These are phyloP conservation scores for Yamadazyma akitaensis DNA, from an alignment of 805 yeast species.

Conservation along the genomic window DNA sequence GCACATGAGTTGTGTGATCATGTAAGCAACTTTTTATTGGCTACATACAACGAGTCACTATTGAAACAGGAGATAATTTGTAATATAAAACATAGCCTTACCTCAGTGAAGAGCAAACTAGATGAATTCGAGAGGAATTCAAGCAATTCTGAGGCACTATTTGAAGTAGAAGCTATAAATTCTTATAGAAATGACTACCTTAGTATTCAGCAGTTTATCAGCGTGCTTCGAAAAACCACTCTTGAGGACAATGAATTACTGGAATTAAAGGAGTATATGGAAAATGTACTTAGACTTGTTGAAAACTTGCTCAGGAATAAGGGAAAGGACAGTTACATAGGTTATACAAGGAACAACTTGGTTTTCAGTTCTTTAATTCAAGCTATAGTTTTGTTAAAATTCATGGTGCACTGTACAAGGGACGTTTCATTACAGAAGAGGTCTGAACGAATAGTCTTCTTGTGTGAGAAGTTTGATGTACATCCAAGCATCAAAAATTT, in stretches of 20 bases:
- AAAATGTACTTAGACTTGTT: not conserved
- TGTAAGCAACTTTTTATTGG: not conserved
- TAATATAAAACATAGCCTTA: not conserved
- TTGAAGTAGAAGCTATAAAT: conserved; percentile 29
- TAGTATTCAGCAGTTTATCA: not conserved
- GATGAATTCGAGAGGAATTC: not conserved
- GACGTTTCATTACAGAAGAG: not conserved
- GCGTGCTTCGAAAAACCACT: not conserved
- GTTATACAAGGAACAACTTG: conserved; percentile 4
- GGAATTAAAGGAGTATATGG: not conserved
- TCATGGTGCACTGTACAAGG: not conserved
- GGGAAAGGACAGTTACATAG: conserved; percentile 5
- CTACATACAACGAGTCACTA: not conserved
- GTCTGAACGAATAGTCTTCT: not conserved
- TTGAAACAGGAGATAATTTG: not conserved
- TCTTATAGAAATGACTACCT: conserved; percentile 49
- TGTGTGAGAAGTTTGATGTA: not conserved
- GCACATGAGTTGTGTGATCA: not conserved
- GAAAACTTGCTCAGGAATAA: not conserved
- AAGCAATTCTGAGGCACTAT: conserved; percentile 1
- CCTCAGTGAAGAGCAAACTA: conserved; percentile 4
- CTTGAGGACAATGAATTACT: not conserved
- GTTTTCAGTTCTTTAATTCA: conserved; percentile 5
- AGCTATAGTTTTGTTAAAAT: not conserved
- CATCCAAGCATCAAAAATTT: not conserved